Conservation (phyloP, 2,329 filamentous ascomycete species). For the Calonectria leucothoes region DNA sequence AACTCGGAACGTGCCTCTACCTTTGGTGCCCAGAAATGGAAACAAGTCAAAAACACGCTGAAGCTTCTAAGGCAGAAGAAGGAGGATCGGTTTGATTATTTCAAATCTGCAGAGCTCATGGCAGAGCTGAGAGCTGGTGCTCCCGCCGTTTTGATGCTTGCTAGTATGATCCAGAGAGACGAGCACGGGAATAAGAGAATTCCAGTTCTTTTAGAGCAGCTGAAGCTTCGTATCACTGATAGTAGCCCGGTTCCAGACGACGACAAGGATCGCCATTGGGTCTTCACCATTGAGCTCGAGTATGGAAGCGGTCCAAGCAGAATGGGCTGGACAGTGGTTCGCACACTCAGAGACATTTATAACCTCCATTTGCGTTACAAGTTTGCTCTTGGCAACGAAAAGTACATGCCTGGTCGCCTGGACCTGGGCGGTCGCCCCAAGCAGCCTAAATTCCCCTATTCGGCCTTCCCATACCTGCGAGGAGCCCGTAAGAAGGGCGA, state of each 20-base stretch:
- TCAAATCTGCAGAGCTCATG: constrained; percentile 96
- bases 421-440: constrained; percentile 77
- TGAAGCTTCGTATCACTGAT: constrained; percentile 88
- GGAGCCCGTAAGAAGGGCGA: constrained; percentile 84
- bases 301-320: constrained; percentile 95
- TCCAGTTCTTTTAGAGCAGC: constrained; percentile 92
- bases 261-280: constrained; percentile 77
- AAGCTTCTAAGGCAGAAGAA: constrained; percentile 84
- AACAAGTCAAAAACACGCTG: constrained; percentile 89
- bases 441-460: constrained; percentile 90
- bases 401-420: constrained; percentile 77
- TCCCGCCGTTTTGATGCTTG: constrained; percentile 91
- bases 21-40: constrained; percentile 87
- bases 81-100: constrained; percentile 89
- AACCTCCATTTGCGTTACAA: constrained; percentile 96
- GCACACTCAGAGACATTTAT: constrained; percentile 88
- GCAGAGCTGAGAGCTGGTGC: constrained; percentile 93
- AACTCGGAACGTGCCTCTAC: constrained; percentile 76
- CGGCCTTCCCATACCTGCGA: constrained; percentile 89
- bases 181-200: constrained; percentile 96
- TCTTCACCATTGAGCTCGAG: constrained; percentile 93
- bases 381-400: constrained; percentile 84
- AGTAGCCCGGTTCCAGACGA: constrained; percentile 76
- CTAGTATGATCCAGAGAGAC: constrained; percentile 97
- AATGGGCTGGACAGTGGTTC: constrained; percentile 95